Percentiles rank a stretch among this genome's conserved stretches.
Evolutionary conservation across 2,329 filamentous ascomycete genomes (phyloP).

Genomic region (Chaetomium strumarium): DNA sequence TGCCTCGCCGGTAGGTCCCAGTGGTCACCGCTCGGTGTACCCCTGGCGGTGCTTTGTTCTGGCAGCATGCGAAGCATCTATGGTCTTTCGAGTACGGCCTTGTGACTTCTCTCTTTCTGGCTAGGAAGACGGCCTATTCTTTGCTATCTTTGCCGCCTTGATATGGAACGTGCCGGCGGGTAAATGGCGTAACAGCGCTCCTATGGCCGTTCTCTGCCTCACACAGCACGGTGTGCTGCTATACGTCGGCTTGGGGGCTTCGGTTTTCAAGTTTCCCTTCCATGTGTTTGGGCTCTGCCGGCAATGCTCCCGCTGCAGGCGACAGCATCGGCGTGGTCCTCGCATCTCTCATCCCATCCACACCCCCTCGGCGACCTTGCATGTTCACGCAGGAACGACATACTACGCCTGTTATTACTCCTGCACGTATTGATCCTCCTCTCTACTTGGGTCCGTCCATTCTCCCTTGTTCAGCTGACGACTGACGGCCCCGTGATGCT

Average conservation of each 20-base stretch:
- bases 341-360: neutral
- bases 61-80: neutral
- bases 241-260: neutral
- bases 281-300: neutral
- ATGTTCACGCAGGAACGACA: constrained; percentile 19
- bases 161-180: constrained; percentile 6
- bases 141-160: neutral
- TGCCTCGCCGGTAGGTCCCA: neutral
- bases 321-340: neutral
- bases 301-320: neutral
- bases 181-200: constrained; percentile 1
- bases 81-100: neutral
- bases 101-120: neutral
- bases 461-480: constrained; percentile 2
- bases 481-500: neutral
- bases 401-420: constrained; percentile 12
- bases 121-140: neutral
- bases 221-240: neutral
- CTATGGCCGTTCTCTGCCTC: neutral
- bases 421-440: constrained; percentile 4
- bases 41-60: neutral
- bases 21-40: neutral
- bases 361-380: neutral
- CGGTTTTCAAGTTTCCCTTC: neutral
- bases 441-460: neutral